Evolutionary conservation across 139 green algal genomes (phyloP).

Genomic region (Closterium sp.): DNA sequence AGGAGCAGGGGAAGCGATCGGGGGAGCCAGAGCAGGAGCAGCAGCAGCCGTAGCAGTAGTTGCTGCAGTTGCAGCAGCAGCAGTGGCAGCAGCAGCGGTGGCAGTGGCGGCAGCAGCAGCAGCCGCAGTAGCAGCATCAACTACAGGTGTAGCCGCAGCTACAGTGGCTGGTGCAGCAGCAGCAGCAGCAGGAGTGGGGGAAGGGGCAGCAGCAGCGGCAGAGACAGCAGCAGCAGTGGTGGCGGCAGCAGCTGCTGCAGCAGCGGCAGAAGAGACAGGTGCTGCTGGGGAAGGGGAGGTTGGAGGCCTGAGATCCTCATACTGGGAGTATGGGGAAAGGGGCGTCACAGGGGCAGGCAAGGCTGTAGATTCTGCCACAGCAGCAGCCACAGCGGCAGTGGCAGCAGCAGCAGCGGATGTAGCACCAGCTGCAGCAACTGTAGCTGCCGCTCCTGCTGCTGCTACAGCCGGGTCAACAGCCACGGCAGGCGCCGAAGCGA

Average conservation of each 20-base stretch:
- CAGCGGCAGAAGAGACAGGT: not conserved
- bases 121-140: not conserved
- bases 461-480: not conserved
- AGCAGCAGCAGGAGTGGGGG: not conserved
- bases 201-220: constrained; percentile 1
- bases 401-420: not conserved
- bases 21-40: not conserved
- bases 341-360: not conserved
- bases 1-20: constrained; percentile 2
- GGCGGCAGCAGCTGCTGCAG: not conserved
- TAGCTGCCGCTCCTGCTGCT: not conserved
- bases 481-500: not conserved
- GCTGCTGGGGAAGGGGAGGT: not conserved
- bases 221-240: constrained; percentile 6
- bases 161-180: not conserved
- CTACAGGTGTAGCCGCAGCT: not conserved
- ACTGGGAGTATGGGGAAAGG: not conserved
- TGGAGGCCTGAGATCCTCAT: not conserved
- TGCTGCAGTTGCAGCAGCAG: not conserved
- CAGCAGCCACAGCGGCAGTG: not conserved
- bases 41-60: not conserved
- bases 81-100: constrained; percentile 23
- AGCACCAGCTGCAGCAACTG: not conserved
- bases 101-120: not conserved
- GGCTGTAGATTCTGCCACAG: not conserved